These are phyloP conservation scores for Gossypium mustelinum DNA, from an alignment of 345 rosid species.

Conservation along the genomic window DNA sequence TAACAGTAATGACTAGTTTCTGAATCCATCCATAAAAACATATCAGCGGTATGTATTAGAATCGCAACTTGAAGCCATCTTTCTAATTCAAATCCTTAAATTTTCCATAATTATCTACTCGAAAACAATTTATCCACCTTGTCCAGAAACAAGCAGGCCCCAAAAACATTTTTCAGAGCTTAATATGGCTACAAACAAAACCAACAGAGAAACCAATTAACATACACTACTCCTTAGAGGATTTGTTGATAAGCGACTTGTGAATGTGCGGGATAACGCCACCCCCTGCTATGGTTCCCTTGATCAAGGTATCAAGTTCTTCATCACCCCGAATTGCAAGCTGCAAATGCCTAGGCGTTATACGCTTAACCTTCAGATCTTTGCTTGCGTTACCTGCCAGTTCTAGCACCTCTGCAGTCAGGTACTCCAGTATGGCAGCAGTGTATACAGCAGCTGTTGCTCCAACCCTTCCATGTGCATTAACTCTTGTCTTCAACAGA, in stretches of 20 bases:
- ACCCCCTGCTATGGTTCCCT: slow-evolving; percentile 16
- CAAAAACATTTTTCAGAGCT: neutral
- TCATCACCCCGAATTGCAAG: slow-evolving; percentile 24
- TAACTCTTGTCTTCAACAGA: slow-evolving; percentile 10
- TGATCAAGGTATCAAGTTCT: slow-evolving; percentile 20
- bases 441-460: slow-evolving; percentile 25
- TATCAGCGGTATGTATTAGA: neutral
- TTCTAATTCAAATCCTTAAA: slow-evolving; percentile 4
- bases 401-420: slow-evolving; percentile 27
- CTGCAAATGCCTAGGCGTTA: slow-evolving; percentile 26
- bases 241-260: slow-evolving; percentile 18
- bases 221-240: slow-evolving; percentile 12
- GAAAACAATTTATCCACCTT: neutral
- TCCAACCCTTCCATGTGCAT: slow-evolving; percentile 15
- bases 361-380: slow-evolving; percentile 19
- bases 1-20: too few species aligned
- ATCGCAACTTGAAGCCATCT: neutral
- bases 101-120: neutral
- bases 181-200: neutral
- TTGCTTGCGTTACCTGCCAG: slow-evolving; percentile 28
- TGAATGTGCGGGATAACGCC: slow-evolving; percentile 20
- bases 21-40: too few species aligned
- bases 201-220: neutral
- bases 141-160: neutral
- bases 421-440: slow-evolving; percentile 27